Conservation (phyloP, 495 filamentous ascomycete species). For the Trichoderma orchidacearum region DNA sequence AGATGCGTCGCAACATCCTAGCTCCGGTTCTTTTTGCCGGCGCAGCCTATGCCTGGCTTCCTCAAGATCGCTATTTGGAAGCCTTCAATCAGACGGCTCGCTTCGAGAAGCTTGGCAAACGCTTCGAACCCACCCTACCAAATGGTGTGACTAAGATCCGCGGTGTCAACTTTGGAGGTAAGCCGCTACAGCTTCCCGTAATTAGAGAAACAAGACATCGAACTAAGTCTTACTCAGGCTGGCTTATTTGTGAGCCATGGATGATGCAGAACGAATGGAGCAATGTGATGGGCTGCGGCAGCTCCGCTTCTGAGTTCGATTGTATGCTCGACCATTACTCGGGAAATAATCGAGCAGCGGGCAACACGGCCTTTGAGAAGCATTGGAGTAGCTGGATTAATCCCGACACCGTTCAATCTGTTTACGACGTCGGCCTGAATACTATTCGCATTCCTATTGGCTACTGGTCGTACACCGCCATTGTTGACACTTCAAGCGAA, state of each 20-base stretch:
- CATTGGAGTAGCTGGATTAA: constrained; percentile 47
- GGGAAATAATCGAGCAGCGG: constrained; percentile 32
- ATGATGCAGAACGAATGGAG: constrained; percentile 31
- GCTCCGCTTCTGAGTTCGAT: constrained; percentile 36
- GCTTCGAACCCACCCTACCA: constrained; percentile 8
- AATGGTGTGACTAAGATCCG: constrained; percentile 13
- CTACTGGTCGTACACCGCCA: constrained; percentile 44
- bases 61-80: constrained; percentile 10
- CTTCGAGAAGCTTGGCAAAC: constrained; percentile 12
- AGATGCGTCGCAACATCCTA: constrained; percentile 9
- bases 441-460: constrained; percentile 48
- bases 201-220: background rate
- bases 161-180: constrained; percentile 14
- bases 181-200: background rate
- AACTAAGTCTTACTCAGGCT: no score
- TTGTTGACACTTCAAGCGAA: constrained; percentile 37
- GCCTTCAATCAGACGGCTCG: constrained; percentile 12
- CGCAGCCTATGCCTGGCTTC: constrained; percentile 10
- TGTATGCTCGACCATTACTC: constrained; percentile 25
- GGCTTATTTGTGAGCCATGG: constrained; percentile 42
- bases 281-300: constrained; percentile 34
- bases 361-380: constrained; percentile 33
- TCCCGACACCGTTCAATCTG: constrained; percentile 36
- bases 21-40: constrained; percentile 8
- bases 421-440: constrained; percentile 39